Conservation (phyloP, 495 filamentous ascomycete genomes). For the Astrocystis sublimbata region DNA sequence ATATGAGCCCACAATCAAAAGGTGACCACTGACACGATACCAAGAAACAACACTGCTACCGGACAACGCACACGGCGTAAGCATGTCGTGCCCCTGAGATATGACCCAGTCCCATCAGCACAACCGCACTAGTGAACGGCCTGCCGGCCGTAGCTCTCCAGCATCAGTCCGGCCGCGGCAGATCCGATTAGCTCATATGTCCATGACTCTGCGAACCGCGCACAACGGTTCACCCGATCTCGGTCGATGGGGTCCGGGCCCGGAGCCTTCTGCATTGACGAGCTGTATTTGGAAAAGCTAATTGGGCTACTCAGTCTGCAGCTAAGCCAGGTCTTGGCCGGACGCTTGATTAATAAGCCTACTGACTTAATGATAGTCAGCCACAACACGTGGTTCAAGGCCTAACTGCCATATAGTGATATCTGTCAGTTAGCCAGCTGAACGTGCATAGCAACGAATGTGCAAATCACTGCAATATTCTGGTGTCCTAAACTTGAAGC, state of each 20-base stretch:
- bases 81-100: neutral
- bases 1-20: neutral
- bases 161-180: neutral
- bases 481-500: neutral
- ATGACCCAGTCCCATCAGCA: neutral
- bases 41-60: neutral
- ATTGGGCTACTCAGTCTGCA: slow-evolving; percentile 3
- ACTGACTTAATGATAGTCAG: neutral
- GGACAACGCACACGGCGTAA: neutral
- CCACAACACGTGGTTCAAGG: slow-evolving; percentile 2
- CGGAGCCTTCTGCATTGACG: slow-evolving; percentile 5
- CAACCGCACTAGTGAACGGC: neutral
- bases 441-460: neutral
- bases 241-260: slow-evolving; percentile 15
- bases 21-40: neutral
- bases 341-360: neutral
- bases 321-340: neutral
- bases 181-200: slow-evolving; percentile 1
- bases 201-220: slow-evolving; percentile 1
- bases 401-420: neutral
- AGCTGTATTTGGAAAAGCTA: slow-evolving; percentile 1
- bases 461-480: neutral
- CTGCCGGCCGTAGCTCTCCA: neutral
- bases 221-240: slow-evolving; percentile 15
- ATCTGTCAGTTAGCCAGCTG: neutral